Evolutionary conservation across 352 stramenopile species (phyloP), one percentile per base, ranked within the genome.

Genomic region (Thraustochytrium striatum): DNA sequence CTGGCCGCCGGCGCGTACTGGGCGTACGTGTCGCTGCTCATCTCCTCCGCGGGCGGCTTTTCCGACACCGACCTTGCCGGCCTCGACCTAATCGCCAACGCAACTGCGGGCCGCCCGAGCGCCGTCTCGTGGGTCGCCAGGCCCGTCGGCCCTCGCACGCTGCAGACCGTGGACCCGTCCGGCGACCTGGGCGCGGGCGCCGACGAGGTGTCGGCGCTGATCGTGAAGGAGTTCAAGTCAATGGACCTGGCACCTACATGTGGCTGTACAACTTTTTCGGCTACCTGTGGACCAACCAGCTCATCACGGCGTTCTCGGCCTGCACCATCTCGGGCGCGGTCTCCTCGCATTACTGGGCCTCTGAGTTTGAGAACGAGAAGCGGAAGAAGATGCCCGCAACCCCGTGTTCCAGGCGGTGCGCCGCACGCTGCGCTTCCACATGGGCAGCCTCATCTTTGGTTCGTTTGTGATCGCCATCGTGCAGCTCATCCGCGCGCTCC

Each of bases 271-370:
- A 93, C 72, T 88, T 91, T 58, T 93, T 93, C 62, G 88, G 87
- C 30, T 91, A 90, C 28, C 81, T 93, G 2, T 93, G 89, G 89
- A 92, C 89, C 5, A 91, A 89, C 35, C 87, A 93, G 59, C 79
- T 93, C 32, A 92, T 93, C 72, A 86, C 91, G 35, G 89, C 88
- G 13, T 87, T 93, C 53, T 90, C 85, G 35, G 91, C 91, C 85
- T 91, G 87, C 62, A 93, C 89, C 0, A 92, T 93, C 38, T 88
- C 88, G 9, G 89, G 89, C 28, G 87, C 89, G 1, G 84, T 93
- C 28, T 88, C 87, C 72, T 85, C 86, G 7, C 92, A 90, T 82
- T 93, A 93, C 79, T 93, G 89, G 89, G 82, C 82, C 0, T 81
- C 82, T 2, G 86, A 93, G 72, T 59, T 69, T 30, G 62, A 81